phyloP scores from a whole-genome alignment of 768 basidiomycete species.

The Rhodotorula toruloides region DNA sequence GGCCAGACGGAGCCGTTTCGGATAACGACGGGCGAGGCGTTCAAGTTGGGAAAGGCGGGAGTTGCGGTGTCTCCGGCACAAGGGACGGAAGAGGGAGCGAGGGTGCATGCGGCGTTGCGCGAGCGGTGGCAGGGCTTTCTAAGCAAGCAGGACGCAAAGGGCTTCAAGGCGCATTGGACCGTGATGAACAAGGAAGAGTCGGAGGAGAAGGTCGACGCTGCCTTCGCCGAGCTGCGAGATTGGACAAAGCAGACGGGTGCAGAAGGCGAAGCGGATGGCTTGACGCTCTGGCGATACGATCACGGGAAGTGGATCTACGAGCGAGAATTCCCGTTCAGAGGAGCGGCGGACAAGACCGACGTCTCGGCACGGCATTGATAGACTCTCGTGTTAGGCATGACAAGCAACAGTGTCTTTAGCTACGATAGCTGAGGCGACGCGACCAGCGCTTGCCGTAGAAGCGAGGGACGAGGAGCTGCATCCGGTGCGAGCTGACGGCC shows the following conservation, averaged over 20 bases:
- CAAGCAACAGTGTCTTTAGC: too few relatives aligned
- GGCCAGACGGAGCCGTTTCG: not conserved
- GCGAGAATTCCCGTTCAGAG: constrained; percentile 20
- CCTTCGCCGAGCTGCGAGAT: not conserved
- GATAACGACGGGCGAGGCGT: constrained; percentile 10
- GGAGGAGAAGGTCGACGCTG: constrained; percentile 14
- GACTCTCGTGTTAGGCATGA: too few relatives aligned
- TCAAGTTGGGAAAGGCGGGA: constrained; percentile 26
- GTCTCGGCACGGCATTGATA: too few relatives aligned
- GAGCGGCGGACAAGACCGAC: not conserved
- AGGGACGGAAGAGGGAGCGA: constrained; percentile 7
- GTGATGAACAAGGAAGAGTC: constrained; percentile 29
- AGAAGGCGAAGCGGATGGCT: constrained; percentile 14
- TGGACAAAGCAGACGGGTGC: constrained; percentile 17
- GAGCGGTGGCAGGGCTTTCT: constrained; percentile 16
- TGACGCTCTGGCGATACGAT: constrained; percentile 24
- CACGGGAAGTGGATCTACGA: constrained; percentile 15
- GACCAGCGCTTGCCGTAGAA: too few relatives aligned
- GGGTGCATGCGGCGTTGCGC: constrained; percentile 15
- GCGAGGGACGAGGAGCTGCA: not conserved
- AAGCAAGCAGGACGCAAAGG: constrained; percentile 28
- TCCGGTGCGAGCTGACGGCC: not conserved
- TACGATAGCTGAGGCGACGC: not conserved
- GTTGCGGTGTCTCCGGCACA: constrained; percentile 20
- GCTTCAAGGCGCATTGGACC: constrained; percentile 32